Percentiles rank a stretch among this genome's conserved stretches.
phyloP scores from a whole-genome alignment of 2,329 filamentous ascomycete genomes.

The Grosmannia huntii region DNA sequence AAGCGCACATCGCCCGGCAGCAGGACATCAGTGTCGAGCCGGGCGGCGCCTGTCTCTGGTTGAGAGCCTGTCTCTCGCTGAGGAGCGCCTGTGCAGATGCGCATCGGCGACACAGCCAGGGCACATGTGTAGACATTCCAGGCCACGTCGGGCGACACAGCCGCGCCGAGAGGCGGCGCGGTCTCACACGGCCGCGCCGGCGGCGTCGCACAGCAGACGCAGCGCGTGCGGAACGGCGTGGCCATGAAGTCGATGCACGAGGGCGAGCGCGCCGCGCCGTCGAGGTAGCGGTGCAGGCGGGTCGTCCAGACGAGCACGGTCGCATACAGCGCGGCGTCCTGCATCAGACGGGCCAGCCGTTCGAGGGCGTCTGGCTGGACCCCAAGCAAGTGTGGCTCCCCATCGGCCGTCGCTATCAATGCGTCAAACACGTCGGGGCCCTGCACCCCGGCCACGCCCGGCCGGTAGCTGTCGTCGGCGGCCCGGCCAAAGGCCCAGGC shows the following conservation, averaged over 20 bases:
- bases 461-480: constrained; percentile 11
- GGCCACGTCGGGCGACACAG: constrained; percentile 1
- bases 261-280: constrained; percentile 6
- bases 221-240: constrained; percentile 9
- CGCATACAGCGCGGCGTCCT: constrained; percentile 12
- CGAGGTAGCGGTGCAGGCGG: constrained; percentile 11
- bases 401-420: not conserved
- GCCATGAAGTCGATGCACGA: constrained; percentile 11
- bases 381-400: too few relatives aligned
- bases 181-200: constrained; percentile 6
- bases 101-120: constrained; percentile 7
- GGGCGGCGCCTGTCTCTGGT: not conserved
- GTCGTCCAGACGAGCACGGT: constrained; percentile 12
- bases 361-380: too few relatives aligned
- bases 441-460: constrained; percentile 7
- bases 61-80: too few relatives aligned
- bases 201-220: constrained; percentile 6
- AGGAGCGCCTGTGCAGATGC: not conserved
- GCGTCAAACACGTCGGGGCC: constrained; percentile 11
- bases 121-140: constrained; percentile 10
- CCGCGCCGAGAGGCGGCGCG: not conserved
- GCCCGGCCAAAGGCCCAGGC: constrained; percentile 9
- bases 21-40: constrained; percentile 2
- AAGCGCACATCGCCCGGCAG: constrained; percentile 14
- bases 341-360: constrained; percentile 5